Percentiles rank a stretch among this genome's conserved stretches.
Evolutionary conservation across 2,329 filamentous ascomycete genomes (phyloP).

Genomic region (Calonectria hongkongensis): DNA sequence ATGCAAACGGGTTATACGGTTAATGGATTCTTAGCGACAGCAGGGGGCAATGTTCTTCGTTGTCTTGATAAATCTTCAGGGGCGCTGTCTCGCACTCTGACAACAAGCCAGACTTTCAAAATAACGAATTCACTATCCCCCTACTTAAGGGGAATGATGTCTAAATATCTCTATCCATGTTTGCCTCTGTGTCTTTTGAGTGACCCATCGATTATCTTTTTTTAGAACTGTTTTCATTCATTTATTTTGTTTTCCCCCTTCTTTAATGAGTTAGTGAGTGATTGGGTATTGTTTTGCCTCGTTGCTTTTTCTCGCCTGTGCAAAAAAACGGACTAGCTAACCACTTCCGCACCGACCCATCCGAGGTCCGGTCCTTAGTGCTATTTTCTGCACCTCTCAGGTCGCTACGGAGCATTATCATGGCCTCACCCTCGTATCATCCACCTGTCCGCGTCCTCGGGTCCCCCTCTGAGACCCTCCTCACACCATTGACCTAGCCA

Average conservation of each 20-base stretch:
- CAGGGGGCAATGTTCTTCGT: conserved; percentile 47
- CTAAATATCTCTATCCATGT: background rate
- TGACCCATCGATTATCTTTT: background rate
- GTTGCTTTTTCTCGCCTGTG: background rate
- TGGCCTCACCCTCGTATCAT: conserved; percentile 22
- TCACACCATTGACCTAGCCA: conserved; percentile 27
- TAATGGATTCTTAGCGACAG: conserved; percentile 47
- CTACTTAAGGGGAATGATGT: conserved; percentile 28
- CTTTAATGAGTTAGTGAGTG: too few relatives aligned
- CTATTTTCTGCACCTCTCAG: background rate
- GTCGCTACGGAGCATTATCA: conserved; percentile 2
- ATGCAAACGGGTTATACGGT: conserved; percentile 44
- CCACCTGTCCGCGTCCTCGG: conserved; percentile 22
- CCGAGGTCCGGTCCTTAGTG: background rate
- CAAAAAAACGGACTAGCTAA: background rate
- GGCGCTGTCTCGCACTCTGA: conserved; percentile 39
- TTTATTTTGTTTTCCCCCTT: background rate
- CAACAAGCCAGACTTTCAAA: conserved; percentile 49
- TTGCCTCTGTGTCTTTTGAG: background rate
- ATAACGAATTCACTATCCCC: conserved; percentile 34
- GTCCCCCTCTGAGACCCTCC: conserved; percentile 25
- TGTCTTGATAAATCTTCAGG: conserved; percentile 44
- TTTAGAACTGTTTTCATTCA: background rate
- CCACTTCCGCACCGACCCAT: background rate
- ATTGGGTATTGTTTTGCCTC: too few relatives aligned